Evolutionary conservation across 2,329 filamentous ascomycete genomes (phyloP).

Genomic region (Tolypocladium cylindrosporum): DNA sequence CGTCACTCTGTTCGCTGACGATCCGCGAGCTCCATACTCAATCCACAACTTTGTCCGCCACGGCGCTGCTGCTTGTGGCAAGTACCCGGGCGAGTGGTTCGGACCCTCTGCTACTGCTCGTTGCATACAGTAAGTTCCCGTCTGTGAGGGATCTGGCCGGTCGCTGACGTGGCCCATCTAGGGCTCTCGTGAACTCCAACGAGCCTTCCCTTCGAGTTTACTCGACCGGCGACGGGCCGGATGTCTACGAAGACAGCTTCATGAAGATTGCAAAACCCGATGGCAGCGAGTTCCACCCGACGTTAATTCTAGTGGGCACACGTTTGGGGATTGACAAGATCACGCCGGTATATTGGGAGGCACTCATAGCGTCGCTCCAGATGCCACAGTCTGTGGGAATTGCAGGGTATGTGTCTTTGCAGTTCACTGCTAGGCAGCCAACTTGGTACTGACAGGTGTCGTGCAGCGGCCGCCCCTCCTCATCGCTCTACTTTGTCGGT

Average conservation of each 20-base stretch:
- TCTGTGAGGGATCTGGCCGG: not conserved
- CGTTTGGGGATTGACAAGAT: constrained; percentile 89
- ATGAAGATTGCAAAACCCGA: constrained; percentile 64
- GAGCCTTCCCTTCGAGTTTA: constrained; percentile 67
- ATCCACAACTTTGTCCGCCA: constrained; percentile 91
- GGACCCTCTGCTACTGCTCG: constrained; percentile 91
- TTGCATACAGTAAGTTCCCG: constrained; percentile 70
- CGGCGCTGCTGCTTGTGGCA: constrained; percentile 78
- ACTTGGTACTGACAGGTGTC: not conserved
- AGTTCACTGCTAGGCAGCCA: not conserved
- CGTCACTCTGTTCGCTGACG: constrained; percentile 77
- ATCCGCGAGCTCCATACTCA: constrained; percentile 78
- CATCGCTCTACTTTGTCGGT: constrained; percentile 59
- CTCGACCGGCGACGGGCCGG: constrained; percentile 77
- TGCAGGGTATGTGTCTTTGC: constrained; percentile 57
- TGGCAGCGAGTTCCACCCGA: constrained; percentile 63
- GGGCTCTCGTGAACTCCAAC: constrained; percentile 62
- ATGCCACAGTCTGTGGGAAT: constrained; percentile 93
- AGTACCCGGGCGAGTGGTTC: constrained; percentile 97
- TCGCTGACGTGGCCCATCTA: constrained; percentile 23
- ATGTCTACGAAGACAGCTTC: constrained; percentile 88
- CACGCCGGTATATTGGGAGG: constrained; percentile 90
- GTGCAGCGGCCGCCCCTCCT: constrained; percentile 75
- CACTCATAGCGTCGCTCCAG: constrained; percentile 74
- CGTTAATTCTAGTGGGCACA: constrained; percentile 79